Evolutionary conservation across 768 basidiomycete genomes (phyloP).

Genomic region (Mycena leptocephala): DNA sequence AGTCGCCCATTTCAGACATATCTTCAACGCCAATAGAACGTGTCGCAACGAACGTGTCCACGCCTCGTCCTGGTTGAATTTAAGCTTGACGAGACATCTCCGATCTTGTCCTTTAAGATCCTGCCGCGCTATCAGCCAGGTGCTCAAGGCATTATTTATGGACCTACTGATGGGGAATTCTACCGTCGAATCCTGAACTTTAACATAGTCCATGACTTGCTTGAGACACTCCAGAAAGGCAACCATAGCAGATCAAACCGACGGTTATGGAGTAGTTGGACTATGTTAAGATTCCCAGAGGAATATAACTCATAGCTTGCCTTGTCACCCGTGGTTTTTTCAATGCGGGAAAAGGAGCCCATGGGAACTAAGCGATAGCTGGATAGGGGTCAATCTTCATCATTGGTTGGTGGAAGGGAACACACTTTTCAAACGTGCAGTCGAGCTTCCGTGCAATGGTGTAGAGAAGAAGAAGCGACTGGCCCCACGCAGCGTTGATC

Average conservation of each 20-base stretch:
- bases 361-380: constrained; percentile 95
- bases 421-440: constrained; percentile 89
- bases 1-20: constrained; percentile 90
- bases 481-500: constrained; percentile 99
- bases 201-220: constrained; percentile 91
- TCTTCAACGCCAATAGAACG: constrained; percentile 91
- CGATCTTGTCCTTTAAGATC: constrained; percentile 95
- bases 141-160: not conserved
- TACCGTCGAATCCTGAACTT: constrained; percentile 77
- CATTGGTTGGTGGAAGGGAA: constrained; percentile 2
- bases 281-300: constrained; percentile 92
- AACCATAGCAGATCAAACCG: constrained; percentile 97
- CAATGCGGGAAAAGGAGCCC: constrained; percentile 96
- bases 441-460: constrained; percentile 95
- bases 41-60: constrained; percentile 97
- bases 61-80: constrained; percentile 95
- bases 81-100: constrained; percentile 95
- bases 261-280: constrained; percentile 92
- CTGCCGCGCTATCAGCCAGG: constrained; percentile 58
- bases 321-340: constrained; percentile 87
- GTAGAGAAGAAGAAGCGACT: constrained; percentile 92
- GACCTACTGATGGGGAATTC: constrained; percentile 93
- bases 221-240: constrained; percentile 96
- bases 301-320: constrained; percentile 94
- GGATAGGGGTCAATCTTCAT: constrained; percentile 12